A percentile compares a stretch with the other conserved stretches of the same genome.
These are phyloP conservation scores for Barnettozyma californica DNA, from an alignment of 805 yeast genomes.

Conservation along the genomic window DNA sequence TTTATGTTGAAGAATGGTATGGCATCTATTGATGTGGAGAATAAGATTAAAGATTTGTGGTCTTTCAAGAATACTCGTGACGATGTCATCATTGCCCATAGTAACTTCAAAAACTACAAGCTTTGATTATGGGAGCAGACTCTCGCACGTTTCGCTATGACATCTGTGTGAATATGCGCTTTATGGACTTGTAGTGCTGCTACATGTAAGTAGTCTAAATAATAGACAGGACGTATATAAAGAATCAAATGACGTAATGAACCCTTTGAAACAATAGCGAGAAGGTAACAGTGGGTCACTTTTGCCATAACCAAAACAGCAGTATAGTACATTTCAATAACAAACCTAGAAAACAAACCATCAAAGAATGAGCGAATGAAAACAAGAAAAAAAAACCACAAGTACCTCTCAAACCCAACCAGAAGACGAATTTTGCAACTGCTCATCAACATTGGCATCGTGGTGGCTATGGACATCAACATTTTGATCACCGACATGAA, in stretches of 20 bases:
- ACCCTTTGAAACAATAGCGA: background rate
- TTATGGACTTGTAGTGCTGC: background rate
- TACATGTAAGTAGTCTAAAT: background rate
- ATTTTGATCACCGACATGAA: slow-evolving; percentile 4
- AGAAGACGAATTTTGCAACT: slow-evolving; percentile 3
- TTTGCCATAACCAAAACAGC: background rate
- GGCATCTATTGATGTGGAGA: slow-evolving; percentile 10
- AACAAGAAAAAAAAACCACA: too few relatives aligned
- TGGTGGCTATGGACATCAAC: background rate
- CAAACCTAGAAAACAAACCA: slow-evolving; percentile 2
- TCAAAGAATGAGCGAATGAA: background rate
- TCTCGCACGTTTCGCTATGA: background rate
- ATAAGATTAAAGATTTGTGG: slow-evolving; percentile 20
- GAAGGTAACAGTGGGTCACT: background rate
- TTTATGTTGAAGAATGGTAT: slow-evolving; percentile 14
- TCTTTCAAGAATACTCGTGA: slow-evolving; percentile 19
- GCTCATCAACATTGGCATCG: slow-evolving; percentile 8
- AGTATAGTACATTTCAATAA: background rate
- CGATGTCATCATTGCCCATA: slow-evolving; percentile 10
- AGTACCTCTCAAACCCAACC: slow-evolving; percentile 5
- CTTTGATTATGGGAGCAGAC: background rate
- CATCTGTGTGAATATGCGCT: background rate
- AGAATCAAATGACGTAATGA: background rate
- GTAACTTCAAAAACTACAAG: slow-evolving; percentile 1
- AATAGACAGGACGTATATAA: background rate